Base-by-base conservation (phyloP, 345 rosid genomes). In the Lumnitzera racemosa region DNA sequence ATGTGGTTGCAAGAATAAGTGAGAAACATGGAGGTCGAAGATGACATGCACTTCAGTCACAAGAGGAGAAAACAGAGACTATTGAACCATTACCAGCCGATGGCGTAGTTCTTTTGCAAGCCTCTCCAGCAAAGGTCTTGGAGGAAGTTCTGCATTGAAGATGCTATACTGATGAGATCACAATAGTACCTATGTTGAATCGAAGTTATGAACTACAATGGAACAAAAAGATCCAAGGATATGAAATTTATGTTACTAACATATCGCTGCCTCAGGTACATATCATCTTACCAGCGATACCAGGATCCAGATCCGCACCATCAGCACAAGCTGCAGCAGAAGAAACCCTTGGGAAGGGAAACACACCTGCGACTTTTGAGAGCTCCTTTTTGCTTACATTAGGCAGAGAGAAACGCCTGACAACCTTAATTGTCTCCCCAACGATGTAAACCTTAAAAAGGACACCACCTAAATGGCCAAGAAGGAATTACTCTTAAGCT, bases 271-370 rank as follows among this genome's bases (percentile, higher is more conserved):
- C 43, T 55, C 10, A 24, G 48, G 24, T 13, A 2, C 12, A 1
- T 29, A 51, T 14, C 27, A 53, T 25, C 85, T 74, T 54, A 90
- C 98, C 95, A 61, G 87, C 84, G 67, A 87, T 63, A 57, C 70
- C 57, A 48, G 95, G 92, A 64, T 91, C 96, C 66, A 91, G 76
- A 61, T 85, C 89, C 31, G 96, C 83, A 63, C 83, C 84, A 60
- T 89, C 98, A 3, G 86, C 96, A 51, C 95, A 80, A 72, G 95
- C 95, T 3, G 90, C 70, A 67, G 98, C 86, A 62, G 83, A 91
- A 36, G 98, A 91, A 68, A 91, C 96, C 71, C 96, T 75, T 12
- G 98, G 96, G 63, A 89, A 82, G 52, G 69, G 84, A 41, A 72
- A 68, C 27, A 87, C 72, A 63, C 98, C 90, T 3, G 70, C 78